Conservation (phyloP, 1,284 basidiomycete genomes). For the Porogramme epimiltina region DNA sequence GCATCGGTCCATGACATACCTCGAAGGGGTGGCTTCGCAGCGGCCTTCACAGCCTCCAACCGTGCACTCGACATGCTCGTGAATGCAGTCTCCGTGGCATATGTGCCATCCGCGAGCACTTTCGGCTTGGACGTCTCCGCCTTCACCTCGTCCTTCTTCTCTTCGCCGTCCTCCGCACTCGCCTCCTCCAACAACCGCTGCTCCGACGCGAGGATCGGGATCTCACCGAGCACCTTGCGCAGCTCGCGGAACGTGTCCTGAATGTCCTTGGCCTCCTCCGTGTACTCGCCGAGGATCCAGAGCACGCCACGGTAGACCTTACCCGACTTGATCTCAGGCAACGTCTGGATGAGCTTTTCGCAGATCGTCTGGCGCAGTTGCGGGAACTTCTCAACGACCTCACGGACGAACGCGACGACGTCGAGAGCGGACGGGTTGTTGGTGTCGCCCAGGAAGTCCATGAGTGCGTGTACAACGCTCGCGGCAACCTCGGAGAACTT, state of each 20-base stretch:
- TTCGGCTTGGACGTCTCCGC: conserved; percentile 52
- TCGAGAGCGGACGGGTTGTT: conserved; percentile 96
- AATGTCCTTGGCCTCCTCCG: conserved; percentile 68
- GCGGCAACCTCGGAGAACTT: conserved; percentile 98
- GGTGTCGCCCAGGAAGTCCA: conserved; percentile 98
- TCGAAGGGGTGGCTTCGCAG: conserved; percentile 89
- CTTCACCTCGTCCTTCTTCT: conserved; percentile 45
- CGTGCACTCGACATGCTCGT: conserved; percentile 68
- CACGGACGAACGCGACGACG: conserved; percentile 94
- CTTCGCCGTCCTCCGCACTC: conserved; percentile 37
- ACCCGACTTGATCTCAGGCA: conserved; percentile 92
- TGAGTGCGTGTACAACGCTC: conserved; percentile 94
- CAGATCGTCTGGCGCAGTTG: conserved; percentile 84
- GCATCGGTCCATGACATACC: conserved; percentile 45
- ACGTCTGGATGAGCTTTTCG: conserved; percentile 83
- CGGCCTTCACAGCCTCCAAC: conserved; percentile 82
- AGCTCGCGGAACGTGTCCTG: conserved; percentile 80
- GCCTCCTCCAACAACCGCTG: conserved; percentile 82
- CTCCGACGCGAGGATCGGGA: conserved; percentile 93
- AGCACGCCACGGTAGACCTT: conserved; percentile 97
- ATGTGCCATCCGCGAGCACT: conserved; percentile 96
- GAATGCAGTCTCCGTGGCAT: conserved; percentile 96
- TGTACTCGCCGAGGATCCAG: conserved; percentile 99
- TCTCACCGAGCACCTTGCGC: conserved; percentile 89
- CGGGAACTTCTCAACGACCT: conserved; percentile 99